These are phyloP conservation scores for Aureobasidium sp. DNA, from an alignment of 2,329 filamentous ascomycete species.

Conservation along the genomic window DNA sequence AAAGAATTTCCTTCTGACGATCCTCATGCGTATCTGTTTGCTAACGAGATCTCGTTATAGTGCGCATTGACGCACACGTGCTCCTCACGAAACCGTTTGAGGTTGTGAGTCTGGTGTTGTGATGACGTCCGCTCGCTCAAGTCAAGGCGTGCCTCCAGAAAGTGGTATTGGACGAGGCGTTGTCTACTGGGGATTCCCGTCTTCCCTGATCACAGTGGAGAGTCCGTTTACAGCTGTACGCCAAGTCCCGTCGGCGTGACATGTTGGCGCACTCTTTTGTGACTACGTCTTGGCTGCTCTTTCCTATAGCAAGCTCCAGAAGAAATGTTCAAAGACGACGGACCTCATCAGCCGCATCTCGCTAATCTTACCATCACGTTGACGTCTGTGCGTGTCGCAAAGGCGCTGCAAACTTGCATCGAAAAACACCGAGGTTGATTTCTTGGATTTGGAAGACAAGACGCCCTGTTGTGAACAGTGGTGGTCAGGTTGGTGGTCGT, in stretches of 20 bases:
- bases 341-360: background rate
- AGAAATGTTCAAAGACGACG: background rate
- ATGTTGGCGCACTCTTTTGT: background rate
- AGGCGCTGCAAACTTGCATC: background rate
- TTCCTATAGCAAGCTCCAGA: background rate
- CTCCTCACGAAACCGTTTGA: too few relatives aligned
- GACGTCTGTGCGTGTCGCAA: background rate
- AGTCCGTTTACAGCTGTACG: too few relatives aligned
- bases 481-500: background rate
- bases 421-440: background rate
- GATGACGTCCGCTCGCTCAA: too few relatives aligned
- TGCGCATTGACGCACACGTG: too few relatives aligned
- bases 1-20: background rate
- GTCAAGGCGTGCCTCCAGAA: too few relatives aligned
- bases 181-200: background rate
- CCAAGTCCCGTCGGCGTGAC: too few relatives aligned
- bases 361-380: background rate
- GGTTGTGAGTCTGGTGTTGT: too few relatives aligned
- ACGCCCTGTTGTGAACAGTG: too few relatives aligned
- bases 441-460: background rate
- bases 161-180: background rate
- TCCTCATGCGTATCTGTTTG: background rate
- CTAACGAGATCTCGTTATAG: too few relatives aligned
- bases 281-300: background rate
- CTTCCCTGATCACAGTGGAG: background rate